phyloP scores from a whole-genome alignment of 2,329 filamentous ascomycete genomes.

The Lecanicillium sp. region DNA sequence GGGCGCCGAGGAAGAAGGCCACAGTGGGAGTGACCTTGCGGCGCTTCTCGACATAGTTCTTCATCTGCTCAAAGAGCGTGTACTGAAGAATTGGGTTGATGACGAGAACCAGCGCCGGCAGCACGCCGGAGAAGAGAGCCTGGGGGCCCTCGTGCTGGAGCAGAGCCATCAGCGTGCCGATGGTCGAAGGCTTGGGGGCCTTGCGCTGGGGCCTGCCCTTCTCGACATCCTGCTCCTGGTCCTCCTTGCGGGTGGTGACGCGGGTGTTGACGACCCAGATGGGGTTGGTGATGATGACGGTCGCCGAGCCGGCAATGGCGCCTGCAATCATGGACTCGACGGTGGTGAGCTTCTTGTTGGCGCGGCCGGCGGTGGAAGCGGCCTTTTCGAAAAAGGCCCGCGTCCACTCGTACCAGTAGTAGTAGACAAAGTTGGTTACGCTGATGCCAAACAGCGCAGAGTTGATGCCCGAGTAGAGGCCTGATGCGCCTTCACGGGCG shows the following conservation, averaged over 20 bases:
- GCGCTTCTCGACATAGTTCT: constrained; percentile 74
- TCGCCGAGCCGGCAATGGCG: constrained; percentile 86
- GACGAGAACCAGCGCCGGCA: constrained; percentile 87
- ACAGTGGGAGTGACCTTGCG: constrained; percentile 71
- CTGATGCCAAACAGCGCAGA: constrained; percentile 95
- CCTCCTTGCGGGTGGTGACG: constrained; percentile 80
- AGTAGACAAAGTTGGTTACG: constrained; percentile 99
- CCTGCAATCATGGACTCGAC: constrained; percentile 92
- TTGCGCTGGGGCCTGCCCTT: constrained; percentile 23
- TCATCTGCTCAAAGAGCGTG: constrained; percentile 97
- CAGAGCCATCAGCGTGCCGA: constrained; percentile 73
- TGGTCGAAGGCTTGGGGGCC: constrained; percentile 53
- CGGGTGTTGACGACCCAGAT: constrained; percentile 99
- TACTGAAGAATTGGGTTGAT: constrained; percentile 99
- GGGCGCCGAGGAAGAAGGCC: constrained; percentile 82
- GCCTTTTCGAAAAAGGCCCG: constrained; percentile 77
- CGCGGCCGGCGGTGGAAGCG: constrained; percentile 62
- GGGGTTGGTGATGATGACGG: constrained; percentile 92
- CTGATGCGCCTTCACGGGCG: constrained; percentile 79
- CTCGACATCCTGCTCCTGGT: constrained; percentile 34
- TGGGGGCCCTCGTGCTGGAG: constrained; percentile 75
- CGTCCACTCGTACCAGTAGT: constrained; percentile 99
- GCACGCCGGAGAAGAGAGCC: constrained; percentile 83
- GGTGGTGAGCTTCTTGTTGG: constrained; percentile 76
- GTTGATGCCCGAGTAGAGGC: constrained; percentile 87